Percentiles rank a stretch among this genome's conserved stretches.
phyloP scores from a whole-genome alignment of 2,329 filamentous ascomycete genomes.

The Rutstroemia sp. region DNA sequence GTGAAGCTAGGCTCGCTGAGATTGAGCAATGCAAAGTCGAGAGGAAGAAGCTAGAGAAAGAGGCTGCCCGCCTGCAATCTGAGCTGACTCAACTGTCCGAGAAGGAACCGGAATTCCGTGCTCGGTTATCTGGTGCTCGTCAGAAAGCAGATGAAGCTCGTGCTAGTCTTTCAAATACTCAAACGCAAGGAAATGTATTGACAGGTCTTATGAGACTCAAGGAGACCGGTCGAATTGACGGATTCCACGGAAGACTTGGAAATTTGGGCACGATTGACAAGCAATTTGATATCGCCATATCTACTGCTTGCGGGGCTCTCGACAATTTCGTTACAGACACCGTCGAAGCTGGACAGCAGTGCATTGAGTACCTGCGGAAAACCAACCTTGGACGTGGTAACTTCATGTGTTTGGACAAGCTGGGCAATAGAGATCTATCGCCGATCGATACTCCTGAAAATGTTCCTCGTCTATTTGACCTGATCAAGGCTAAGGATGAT shows the following conservation, averaged over 20 bases:
- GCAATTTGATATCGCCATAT: constrained; percentile 96
- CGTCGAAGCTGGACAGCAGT: constrained; percentile 93
- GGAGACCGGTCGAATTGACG: constrained; percentile 92
- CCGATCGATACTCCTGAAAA: constrained; percentile 83
- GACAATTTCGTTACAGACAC: constrained; percentile 97
- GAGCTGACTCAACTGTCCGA: constrained; percentile 66
- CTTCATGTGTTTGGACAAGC: constrained; percentile 90
- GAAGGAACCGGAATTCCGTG: constrained; percentile 75
- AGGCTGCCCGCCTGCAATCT: constrained; percentile 62
- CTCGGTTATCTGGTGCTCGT: constrained; percentile 79
- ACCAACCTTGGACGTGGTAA: constrained; percentile 95
- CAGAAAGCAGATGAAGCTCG: constrained; percentile 96
- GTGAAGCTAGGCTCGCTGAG: constrained; percentile 62
- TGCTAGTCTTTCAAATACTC: constrained; percentile 80
- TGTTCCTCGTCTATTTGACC: constrained; percentile 85
- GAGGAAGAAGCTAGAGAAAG: constrained; percentile 64
- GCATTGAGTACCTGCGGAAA: constrained; percentile 94
- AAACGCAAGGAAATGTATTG: constrained; percentile 88
- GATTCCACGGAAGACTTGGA: constrained; percentile 90
- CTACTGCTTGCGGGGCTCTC: constrained; percentile 83
- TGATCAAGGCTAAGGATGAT: constrained; percentile 83
- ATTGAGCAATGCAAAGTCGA: constrained; percentile 70
- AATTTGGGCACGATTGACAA: constrained; percentile 91
- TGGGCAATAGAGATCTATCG: constrained; percentile 70
- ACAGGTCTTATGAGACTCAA: constrained; percentile 89